Conservation (phyloP, 2,329 filamentous ascomycete species). For the Lomentospora prolificans region DNA sequence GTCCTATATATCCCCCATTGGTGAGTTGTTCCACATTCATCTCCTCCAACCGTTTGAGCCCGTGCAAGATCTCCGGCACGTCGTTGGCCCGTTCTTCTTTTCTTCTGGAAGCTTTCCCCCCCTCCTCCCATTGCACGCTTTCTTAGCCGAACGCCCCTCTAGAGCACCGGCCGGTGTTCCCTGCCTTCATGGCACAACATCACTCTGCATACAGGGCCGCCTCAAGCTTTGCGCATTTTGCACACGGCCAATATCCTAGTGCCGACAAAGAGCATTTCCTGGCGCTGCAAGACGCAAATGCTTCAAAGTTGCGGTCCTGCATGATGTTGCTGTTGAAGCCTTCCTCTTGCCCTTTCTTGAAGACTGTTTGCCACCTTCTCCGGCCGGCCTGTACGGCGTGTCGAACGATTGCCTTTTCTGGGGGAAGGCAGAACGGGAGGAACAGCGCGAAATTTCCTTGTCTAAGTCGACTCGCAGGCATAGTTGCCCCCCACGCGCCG, state of each 20-base stretch:
- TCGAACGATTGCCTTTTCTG: not conserved
- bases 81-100: slow-evolving; percentile 31
- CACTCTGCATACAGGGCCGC: slow-evolving; percentile 1
- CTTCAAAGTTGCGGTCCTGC: not conserved
- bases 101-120: slow-evolving; percentile 4
- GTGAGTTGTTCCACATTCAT: slow-evolving; percentile 31
- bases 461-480: not conserved
- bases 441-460: not conserved
- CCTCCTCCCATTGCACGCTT: not conserved
- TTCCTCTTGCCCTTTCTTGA: not conserved
- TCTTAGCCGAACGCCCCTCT: not conserved
- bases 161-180: not conserved
- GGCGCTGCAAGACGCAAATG: not conserved
- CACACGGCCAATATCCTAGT: not conserved
- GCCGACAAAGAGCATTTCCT: not conserved
- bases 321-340: not conserved
- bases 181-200: slow-evolving; percentile 3
- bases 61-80: slow-evolving; percentile 32
- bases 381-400: not conserved
- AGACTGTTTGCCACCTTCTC: not conserved
- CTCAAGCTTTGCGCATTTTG: not conserved
- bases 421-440: not conserved
- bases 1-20: slow-evolving; percentile 44
- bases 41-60: slow-evolving; percentile 36
- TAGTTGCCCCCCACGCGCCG: slow-evolving; percentile 8